Conservation (phyloP, 257 asterid species). For the Nicotiana undulata region DNA sequence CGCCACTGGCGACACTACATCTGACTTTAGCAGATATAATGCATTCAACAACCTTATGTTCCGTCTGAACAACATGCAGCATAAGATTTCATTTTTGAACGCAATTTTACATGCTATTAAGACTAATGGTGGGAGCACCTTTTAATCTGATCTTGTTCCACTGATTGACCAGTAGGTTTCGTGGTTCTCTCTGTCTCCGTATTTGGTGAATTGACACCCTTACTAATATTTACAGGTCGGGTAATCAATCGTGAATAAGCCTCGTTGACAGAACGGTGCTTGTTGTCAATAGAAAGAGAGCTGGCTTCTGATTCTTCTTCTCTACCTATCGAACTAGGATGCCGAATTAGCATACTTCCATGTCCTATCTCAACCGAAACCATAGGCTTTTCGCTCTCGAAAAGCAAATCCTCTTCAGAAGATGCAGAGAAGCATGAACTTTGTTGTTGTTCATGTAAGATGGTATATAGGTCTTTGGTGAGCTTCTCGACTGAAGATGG, state of each 20-base stretch:
- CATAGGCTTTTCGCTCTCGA: constrained; percentile 80
- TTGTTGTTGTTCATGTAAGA: constrained; percentile 88
- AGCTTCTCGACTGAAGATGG: constrained; percentile 86
- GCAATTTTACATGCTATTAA: constrained; percentile 1
- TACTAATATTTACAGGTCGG: constrained; percentile 26
- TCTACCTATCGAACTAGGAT: constrained; percentile 62
- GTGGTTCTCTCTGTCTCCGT: constrained; percentile 26
- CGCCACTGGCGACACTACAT: background rate
- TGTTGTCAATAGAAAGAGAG: constrained; percentile 82
- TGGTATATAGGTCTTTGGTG: constrained; percentile 72
- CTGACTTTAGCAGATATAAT: background rate
- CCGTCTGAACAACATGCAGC: background rate
- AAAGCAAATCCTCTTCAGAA: constrained; percentile 86
- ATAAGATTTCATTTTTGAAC: background rate
- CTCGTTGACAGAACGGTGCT: constrained; percentile 38
- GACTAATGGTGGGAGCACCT: constrained; percentile 39
- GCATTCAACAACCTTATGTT: background rate
- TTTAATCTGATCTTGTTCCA: constrained; percentile 42
- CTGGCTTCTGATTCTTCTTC: constrained; percentile 98
- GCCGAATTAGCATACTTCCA: constrained; percentile 92
- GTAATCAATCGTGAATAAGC: constrained; percentile 39
- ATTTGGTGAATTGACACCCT: constrained; percentile 21
- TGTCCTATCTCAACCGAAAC: constrained; percentile 96
- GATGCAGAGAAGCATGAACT: constrained; percentile 69
- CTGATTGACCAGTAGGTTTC: constrained; percentile 43